Base-by-base conservation (phyloP, 352 stramenopile species). In the Phytophthora macrochlamydospora region DNA sequence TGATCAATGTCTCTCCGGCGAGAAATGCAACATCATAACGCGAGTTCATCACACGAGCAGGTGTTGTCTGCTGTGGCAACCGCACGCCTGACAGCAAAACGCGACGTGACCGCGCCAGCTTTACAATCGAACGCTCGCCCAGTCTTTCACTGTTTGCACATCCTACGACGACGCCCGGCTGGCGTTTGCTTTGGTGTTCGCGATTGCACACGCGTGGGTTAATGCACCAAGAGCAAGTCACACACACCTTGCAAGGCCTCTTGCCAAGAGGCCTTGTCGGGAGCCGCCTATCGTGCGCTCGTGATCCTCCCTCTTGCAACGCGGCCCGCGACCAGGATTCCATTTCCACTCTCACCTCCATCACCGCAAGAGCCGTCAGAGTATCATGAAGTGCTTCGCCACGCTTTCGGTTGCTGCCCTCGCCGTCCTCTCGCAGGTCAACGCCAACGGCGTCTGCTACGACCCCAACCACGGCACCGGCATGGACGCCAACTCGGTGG, bases 381-480 rank as follows among this genome's bases (percentile, higher is more conserved):
- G 63, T 65, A 42, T 7, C 38, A 82, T 80, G 70, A 84, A 84
- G 64, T 60, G 62, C 42, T 65, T 73, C 43, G 42, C 64, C 2
- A 70, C 54, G 28, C 54, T 80, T 45, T n/a, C n/a, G n/a, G n/a
- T n/a, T n/a, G n/a, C n/a, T n/a, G 59, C 65, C 48, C 65, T 75
- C 57, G 71, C 78, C 37, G 61, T 76, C 59, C 51, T 78, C 40
- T 64, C 68, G 35, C 44, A 69, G 45, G 62, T 65, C 12, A 62
- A 85, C 38, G 80, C 79, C 42, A 81, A 85, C 40, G 79, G 79
- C 30, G 77, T 89, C 29, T 89, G 79, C 73, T 89, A 78, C 54
- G 77, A 89, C 73, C 79, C 79, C 13, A 69, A 69, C 55, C 62
- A 69, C 66, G 56, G 53, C 54, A 61, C 49, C 8, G 53, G 46